Conservation (phyloP, 345 rosid genomes). For the Mangifera indica region DNA sequence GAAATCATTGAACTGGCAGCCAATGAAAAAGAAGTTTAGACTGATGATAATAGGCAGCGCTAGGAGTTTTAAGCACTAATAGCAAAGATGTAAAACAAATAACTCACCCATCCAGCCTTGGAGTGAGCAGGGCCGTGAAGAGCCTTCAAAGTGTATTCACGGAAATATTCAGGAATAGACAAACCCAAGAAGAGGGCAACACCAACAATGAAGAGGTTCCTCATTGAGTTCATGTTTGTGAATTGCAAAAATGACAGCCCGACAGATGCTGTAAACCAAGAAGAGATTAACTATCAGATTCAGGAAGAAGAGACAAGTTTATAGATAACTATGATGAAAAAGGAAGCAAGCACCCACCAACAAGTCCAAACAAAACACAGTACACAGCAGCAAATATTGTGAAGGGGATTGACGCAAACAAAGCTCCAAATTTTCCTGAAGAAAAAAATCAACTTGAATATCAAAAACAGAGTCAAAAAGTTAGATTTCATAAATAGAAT, state of each 20-base stretch:
- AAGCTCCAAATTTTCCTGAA: constrained; percentile 92
- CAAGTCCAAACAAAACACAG: constrained; percentile 89
- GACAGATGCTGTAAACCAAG: constrained; percentile 64
- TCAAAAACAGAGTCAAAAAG: background rate
- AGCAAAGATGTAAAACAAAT: background rate
- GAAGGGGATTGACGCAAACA: constrained; percentile 95
- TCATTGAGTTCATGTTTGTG: constrained; percentile 98
- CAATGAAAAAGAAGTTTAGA: constrained; percentile 2
- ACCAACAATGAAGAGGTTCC: constrained; percentile 84
- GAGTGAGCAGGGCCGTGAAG: constrained; percentile 92
- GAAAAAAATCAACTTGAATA: constrained; percentile 1
- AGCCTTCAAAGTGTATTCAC: constrained; percentile 77
- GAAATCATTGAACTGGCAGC: constrained; percentile 87
- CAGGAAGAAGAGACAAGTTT: background rate
- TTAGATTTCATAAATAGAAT: background rate
- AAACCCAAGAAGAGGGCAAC: constrained; percentile 87
- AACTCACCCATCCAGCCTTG: constrained; percentile 78
- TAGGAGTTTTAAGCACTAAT: background rate
- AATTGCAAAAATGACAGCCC: constrained; percentile 95
- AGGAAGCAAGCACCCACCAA: constrained; percentile 46
- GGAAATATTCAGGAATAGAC: constrained; percentile 84
- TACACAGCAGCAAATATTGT: constrained; percentile 89
- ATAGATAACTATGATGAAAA: background rate
- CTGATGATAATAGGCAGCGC: background rate
- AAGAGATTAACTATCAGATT: constrained; percentile 3